A percentile compares a stretch with the other conserved stretches of the same genome.
These are phyloP conservation scores for Trametes cubensis DNA, from an alignment of 768 basidiomycete genomes.

Conservation along the genomic window DNA sequence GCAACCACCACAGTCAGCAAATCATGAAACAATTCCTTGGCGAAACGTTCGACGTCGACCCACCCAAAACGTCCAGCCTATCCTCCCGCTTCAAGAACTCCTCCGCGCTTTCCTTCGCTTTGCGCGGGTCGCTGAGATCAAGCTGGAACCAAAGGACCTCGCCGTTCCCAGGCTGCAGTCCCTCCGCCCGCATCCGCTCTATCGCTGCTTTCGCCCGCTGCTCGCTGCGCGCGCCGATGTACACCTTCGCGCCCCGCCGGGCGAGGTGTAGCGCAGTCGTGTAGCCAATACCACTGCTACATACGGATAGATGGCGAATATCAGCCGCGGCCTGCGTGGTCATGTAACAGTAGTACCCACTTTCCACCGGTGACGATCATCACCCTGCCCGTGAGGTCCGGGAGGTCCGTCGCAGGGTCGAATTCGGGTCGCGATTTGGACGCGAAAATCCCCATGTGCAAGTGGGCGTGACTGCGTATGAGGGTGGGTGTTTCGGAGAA, in stretches of 20 bases:
- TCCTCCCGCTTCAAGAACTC: conserved; percentile 41
- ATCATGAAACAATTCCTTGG: too few species aligned
- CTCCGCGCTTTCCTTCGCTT: conserved; percentile 39
- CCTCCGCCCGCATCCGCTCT: conserved; percentile 37
- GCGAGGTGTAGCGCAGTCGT: conserved; percentile 41
- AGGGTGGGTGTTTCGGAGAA: too few species aligned
- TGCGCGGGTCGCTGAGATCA: conserved; percentile 44
- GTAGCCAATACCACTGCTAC: conserved; percentile 42
- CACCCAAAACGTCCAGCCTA: conserved; percentile 47
- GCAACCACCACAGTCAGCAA: too few species aligned
- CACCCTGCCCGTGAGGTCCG: conserved; percentile 49
- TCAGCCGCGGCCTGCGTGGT: too few species aligned
- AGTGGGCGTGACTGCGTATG: not conserved
- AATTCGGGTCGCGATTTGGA: conserved; percentile 12
- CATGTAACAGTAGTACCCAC: too few species aligned
- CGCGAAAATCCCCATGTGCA: conserved; percentile 13
- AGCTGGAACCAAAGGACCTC: conserved; percentile 41
- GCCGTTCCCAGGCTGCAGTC: conserved; percentile 33
- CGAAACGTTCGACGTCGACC: conserved; percentile 10
- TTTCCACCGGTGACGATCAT: conserved; percentile 54
- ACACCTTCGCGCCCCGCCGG: conserved; percentile 45
- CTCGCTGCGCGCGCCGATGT: conserved; percentile 40
- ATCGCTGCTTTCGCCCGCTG: conserved; percentile 37
- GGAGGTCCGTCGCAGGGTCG: conserved; percentile 43
- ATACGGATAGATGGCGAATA: too few species aligned